Percentiles rank a stretch among this genome's conserved stretches.
Evolutionary conservation across 441 rosid genomes (phyloP).

Genomic region (Erodium moschatum): DNA sequence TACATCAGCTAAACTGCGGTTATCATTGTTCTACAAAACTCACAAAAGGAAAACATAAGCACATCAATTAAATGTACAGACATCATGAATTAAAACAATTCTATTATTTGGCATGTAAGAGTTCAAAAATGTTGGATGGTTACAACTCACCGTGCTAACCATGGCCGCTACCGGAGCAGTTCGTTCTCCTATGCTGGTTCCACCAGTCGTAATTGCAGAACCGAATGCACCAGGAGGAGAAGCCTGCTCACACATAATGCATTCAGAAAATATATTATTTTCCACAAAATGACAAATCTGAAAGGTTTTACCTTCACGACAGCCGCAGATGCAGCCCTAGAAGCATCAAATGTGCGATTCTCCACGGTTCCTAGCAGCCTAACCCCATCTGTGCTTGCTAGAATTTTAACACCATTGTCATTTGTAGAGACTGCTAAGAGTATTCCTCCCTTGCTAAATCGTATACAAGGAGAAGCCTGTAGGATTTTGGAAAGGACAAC

Average conservation of each 20-base stretch:
- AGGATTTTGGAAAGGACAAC: slow-evolving; percentile 19
- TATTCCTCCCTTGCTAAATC: slow-evolving; percentile 72
- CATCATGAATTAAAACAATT: not conserved
- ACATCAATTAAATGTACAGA: not conserved
- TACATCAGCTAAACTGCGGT: slow-evolving; percentile 45
- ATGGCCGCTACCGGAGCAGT: slow-evolving; percentile 43
- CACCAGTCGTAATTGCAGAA: slow-evolving; percentile 41
- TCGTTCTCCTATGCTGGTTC: slow-evolving; percentile 47
- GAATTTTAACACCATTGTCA: slow-evolving; percentile 61
- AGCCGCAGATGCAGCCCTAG: slow-evolving; percentile 50
- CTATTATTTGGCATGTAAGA: not conserved
- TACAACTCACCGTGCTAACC: slow-evolving; percentile 46
- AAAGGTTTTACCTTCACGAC: slow-evolving; percentile 45
- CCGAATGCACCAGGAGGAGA: slow-evolving; percentile 40
- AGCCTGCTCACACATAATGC: slow-evolving; percentile 33
- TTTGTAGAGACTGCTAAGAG: slow-evolving; percentile 69
- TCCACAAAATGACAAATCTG: slow-evolving; percentile 9
- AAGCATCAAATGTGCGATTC: slow-evolving; percentile 53
- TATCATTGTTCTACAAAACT: slow-evolving; percentile 44
- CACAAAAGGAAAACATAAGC: slow-evolving; percentile 20
- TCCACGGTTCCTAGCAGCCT: slow-evolving; percentile 53
- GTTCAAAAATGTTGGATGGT: not conserved
- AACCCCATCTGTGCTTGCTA: slow-evolving; percentile 66
- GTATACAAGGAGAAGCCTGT: slow-evolving; percentile 70
- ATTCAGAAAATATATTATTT: slow-evolving; percentile 11